Evolutionary conservation across 208 protist genomes (phyloP), one percentile per base, ranked within the genome.

Genomic region (Wallacemonas rigidus): DNA sequence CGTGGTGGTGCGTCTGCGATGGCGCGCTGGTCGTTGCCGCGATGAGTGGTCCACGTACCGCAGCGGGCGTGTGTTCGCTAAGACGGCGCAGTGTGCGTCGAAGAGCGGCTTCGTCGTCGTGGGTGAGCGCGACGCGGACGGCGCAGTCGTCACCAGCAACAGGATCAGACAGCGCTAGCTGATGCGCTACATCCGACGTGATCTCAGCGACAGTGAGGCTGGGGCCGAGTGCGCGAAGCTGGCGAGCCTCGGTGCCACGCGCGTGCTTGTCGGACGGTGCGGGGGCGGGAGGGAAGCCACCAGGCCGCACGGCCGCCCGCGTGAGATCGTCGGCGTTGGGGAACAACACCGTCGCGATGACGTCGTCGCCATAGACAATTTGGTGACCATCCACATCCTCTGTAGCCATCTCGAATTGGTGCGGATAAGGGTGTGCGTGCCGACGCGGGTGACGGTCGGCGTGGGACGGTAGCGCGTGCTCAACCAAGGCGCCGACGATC

Each of bases 251-350:
- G 45, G 45, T 50, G 45, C 8, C 12, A 50, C 45, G 6, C 15
- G 17, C 14, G 1, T 54, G 53, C 54, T 26, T 26, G 26, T 26
- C 26, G 26, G 68, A 8, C 2, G 51, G 58, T 5, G 39, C 51
- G 3, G 60, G 60, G 38, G 53, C 47, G 55, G 68, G 51, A 1
- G 77, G 77, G 64, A 75, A 82, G 6, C 72, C 72, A 41, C 62
- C 48, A 9, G 55, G 17, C 9, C 72, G 57, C 44, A 69, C 62
- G 36, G 61, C 50, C 1, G 77, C 76, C 41, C 74, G 72, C 0
- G 77, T 57, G 67, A 82, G 69, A 60, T 82, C 71, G 35, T 82
- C 70, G 2, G 75, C 76, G 58, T 79, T 71, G 35, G 48, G 61
- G 40, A 80, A 65, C 12, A 86, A 67, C 47, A 39, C 75, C 50